Base-by-base conservation (phyloP, 2,329 filamentous ascomycete genomes). In the Paramyrothecium roridum region DNA sequence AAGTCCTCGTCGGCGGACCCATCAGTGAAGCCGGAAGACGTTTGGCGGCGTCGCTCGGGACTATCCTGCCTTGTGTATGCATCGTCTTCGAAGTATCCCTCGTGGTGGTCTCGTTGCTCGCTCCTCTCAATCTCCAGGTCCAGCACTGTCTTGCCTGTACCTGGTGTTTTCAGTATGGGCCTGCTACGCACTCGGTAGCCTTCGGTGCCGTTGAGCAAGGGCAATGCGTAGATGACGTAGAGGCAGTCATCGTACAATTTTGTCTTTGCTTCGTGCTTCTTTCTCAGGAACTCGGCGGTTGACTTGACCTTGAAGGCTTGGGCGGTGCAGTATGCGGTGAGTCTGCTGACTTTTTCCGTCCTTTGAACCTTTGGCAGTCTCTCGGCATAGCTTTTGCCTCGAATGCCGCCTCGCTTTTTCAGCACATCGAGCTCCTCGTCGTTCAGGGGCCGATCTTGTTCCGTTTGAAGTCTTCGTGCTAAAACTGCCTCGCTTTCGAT, bases 221-320 rank as follows among this genome's bases (percentile, higher is more conserved):
- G 95, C 30, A 97, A 77, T 68, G 97, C 93, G 71, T 99, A 99
- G 50, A 96, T 93, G 23, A 88, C 91, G 69, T 99, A 99, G 22
- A 99, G 78, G 68, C 95, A 99, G 72, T 99, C 95, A 71, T 99
- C 95, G 73, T 99, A 99, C 6, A 98, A 80, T 74, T 99, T 99
- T 16, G 93, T 96, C 73, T 92, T 89, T 1, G 93, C 93, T 33
- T 89, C 87, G 74, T 99, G 95, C 65, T 88, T 88, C 60, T 90
- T 90, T 63, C 90, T 88, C 58, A 97, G 79, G 69, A 99, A 99
- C 34, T 90, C 85, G 16, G 93, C 91, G n/a, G 92, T 91, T 23
- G 87, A 84, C 64, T 89, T 88, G 75, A 96, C 86, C 75, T 93
- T 96, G 76, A 93, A 98, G 8, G 89, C 90, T 71, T 97, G 91